Percentiles rank a stretch among this genome's conserved stretches.
These are phyloP conservation scores for Geum urbanum DNA, from an alignment of 306 rosid genomes.

Conservation along the genomic window DNA sequence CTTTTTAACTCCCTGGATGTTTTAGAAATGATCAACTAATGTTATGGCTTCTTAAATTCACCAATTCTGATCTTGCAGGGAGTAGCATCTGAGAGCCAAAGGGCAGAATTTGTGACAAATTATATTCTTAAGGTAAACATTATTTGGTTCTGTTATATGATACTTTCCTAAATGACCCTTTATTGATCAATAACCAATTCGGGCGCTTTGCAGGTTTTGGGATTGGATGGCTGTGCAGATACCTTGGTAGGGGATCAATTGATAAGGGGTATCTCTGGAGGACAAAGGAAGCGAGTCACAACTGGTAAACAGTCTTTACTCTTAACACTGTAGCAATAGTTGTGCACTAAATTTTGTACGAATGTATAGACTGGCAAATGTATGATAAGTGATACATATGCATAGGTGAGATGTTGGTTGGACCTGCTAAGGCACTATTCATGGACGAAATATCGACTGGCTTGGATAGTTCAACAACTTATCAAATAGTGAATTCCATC, in stretches of 20 bases:
- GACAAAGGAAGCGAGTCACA: constrained; percentile 57
- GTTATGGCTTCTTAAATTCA: not conserved
- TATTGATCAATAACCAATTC: not conserved
- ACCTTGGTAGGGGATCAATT: constrained; percentile 46
- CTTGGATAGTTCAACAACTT: constrained; percentile 54
- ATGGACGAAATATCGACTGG: constrained; percentile 67
- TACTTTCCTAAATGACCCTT: not conserved
- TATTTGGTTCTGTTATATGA: not conserved
- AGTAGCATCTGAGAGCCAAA: constrained; percentile 10
- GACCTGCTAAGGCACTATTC: constrained; percentile 50
- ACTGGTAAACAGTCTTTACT: constrained; percentile 37
- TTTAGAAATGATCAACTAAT: not conserved
- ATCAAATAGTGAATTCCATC: constrained; percentile 44
- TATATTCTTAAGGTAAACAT: constrained; percentile 21
- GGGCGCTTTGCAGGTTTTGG: constrained; percentile 40
- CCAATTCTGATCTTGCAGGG: not conserved
- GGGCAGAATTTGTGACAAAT: constrained; percentile 11
- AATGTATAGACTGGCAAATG: not conserved
- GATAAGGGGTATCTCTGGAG: constrained; percentile 50
- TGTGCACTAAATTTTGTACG: not conserved
- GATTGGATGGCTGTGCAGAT: constrained; percentile 49
- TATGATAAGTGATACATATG: not conserved
- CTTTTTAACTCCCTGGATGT: not conserved
- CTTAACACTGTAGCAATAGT: not conserved
- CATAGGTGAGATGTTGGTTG: constrained; percentile 55